These are phyloP conservation scores for Puccinia novopanici DNA, from an alignment of 1,284 basidiomycete species.

Conservation along the genomic window DNA sequence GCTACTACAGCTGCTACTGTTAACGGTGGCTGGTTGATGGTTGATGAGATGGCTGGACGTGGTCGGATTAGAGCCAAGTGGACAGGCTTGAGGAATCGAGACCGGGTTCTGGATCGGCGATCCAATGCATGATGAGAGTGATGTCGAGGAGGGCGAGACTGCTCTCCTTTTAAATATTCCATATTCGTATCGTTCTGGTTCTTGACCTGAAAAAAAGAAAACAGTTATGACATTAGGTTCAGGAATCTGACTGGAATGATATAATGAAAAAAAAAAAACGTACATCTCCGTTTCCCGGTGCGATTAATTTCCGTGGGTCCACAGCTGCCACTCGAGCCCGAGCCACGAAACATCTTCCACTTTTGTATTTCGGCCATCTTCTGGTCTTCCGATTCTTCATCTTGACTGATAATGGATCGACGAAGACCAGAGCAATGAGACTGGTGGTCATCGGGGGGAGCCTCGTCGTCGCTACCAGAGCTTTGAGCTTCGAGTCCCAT, in stretches of 20 bases:
- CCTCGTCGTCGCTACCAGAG: slow-evolving; percentile 21
- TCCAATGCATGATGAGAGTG: slow-evolving; percentile 35
- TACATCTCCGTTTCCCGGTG: slow-evolving; percentile 31
- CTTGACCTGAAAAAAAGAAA: slow-evolving; percentile 21
- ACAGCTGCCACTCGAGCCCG: slow-evolving; percentile 12
- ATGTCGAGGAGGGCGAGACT: slow-evolving; percentile 28
- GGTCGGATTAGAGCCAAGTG: neutral
- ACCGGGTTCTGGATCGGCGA: slow-evolving; percentile 27
- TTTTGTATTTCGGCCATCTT: slow-evolving; percentile 37
- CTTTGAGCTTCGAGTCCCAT: slow-evolving; percentile 15
- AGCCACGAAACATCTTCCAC: slow-evolving; percentile 42
- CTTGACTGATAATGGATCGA: slow-evolving; percentile 12
- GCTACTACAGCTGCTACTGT: slow-evolving; percentile 6
- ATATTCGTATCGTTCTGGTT: slow-evolving; percentile 26
- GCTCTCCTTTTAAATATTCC: slow-evolving; percentile 35
- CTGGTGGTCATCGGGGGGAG: slow-evolving; percentile 19
- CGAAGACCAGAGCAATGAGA: slow-evolving; percentile 9
- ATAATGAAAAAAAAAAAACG: neutral
- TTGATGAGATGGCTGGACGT: neutral
- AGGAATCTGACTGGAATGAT: too few species aligned
- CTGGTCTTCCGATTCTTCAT: slow-evolving; percentile 14
- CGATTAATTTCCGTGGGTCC: neutral
- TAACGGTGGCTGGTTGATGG: neutral
- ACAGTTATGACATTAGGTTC: neutral
- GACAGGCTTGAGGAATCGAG: slow-evolving; percentile 7